phyloP scores from a whole-genome alignment of 331 rosid genomes.

The Arachis monticola region DNA sequence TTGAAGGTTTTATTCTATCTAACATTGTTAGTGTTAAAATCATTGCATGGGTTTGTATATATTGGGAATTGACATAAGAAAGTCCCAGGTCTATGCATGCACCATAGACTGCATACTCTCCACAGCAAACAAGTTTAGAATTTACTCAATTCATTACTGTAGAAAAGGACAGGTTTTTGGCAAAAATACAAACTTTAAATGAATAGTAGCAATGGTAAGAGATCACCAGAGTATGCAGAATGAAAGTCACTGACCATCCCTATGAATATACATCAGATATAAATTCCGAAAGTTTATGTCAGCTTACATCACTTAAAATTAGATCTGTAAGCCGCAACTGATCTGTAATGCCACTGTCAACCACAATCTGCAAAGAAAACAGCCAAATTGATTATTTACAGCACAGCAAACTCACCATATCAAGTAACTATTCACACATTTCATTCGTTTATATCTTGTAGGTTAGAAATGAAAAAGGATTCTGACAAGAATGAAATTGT shows the following conservation, averaged over 20 bases:
- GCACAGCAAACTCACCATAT: neutral
- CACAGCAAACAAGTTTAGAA: neutral
- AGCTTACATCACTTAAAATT: constrained; percentile 85
- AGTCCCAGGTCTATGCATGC: constrained; percentile 16
- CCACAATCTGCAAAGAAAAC: constrained; percentile 66
- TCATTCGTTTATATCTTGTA: constrained; percentile 10
- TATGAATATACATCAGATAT: constrained; percentile 35
- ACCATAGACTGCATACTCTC: constrained; percentile 15
- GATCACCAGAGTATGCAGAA: constrained; percentile 25
- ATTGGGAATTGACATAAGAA: constrained; percentile 1
- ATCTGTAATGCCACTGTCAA: constrained; percentile 87
- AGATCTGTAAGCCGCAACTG: constrained; percentile 86
- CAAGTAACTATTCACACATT: constrained; percentile 1
- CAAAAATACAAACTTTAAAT: constrained; percentile 10
- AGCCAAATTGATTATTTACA: neutral
- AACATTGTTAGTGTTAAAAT: constrained; percentile 13
- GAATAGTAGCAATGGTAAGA: constrained; percentile 16
- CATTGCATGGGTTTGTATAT: neutral
- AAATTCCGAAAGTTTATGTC: constrained; percentile 35
- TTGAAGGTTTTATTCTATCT: neutral
- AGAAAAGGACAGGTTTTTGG: constrained; percentile 13
- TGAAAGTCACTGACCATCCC: constrained; percentile 1
- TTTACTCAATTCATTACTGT: neutral
- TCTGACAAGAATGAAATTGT: constrained; percentile 22
- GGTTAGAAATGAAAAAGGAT: constrained; percentile 1